Percentiles rank a stretch among this genome's conserved stretches.
These are phyloP conservation scores for Didymella arachidicola DNA, from an alignment of 2,329 filamentous ascomycete genomes.

Conservation along the genomic window DNA sequence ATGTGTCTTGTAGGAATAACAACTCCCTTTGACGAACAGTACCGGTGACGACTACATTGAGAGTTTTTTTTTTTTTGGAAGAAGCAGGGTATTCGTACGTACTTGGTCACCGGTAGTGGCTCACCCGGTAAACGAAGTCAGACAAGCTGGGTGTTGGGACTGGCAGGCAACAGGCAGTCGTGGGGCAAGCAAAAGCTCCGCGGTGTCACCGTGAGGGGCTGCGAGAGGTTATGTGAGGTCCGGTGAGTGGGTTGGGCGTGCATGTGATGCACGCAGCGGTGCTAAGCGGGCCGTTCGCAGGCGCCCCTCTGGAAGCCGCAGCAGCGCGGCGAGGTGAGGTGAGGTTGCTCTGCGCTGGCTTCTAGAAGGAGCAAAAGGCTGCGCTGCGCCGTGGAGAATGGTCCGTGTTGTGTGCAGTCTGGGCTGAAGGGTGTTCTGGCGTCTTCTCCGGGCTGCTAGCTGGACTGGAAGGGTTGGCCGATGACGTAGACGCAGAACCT, in stretches of 20 bases:
- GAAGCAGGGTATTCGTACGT: too few relatives aligned
- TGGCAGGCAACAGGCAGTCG: neutral
- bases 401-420: neutral
- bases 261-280: constrained; percentile 9
- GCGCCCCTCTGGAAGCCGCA: constrained; percentile 3
- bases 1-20: neutral
- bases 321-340: neutral
- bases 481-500: neutral
- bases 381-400: neutral
- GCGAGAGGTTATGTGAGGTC: constrained; percentile 3
- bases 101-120: neutral
- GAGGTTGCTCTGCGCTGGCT: neutral
- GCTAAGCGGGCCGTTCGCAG: constrained; percentile 20
- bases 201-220: constrained; percentile 11
- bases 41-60: too few relatives aligned
- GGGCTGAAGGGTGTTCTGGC: neutral
- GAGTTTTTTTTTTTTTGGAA: too few relatives aligned
- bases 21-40: neutral
- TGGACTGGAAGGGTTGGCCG: constrained; percentile 5
- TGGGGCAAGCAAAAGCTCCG: neutral
- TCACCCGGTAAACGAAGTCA: constrained; percentile 7
- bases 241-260: constrained; percentile 8
- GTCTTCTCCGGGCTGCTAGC: neutral
- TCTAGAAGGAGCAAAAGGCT: neutral
- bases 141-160: neutral